Evolutionary conservation across 345 rosid genomes (phyloP).

Genomic region (Reutealis trisperma): DNA sequence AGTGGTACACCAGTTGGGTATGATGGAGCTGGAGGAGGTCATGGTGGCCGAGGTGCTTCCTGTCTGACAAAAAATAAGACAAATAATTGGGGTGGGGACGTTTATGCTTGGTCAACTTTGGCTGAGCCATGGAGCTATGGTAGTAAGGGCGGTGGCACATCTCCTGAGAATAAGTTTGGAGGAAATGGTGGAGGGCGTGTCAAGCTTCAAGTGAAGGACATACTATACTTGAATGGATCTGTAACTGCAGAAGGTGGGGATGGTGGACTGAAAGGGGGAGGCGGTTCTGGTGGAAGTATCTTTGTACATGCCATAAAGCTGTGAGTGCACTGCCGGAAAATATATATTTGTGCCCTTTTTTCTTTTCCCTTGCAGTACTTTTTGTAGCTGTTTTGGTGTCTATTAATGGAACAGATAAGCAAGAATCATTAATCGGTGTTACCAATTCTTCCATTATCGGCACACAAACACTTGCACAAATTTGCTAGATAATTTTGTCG

Average conservation of each 20-base stretch:
- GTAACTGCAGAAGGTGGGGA: constrained; percentile 80
- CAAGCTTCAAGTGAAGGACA: constrained; percentile 56
- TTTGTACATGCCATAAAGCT: constrained; percentile 60
- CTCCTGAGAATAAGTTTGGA: constrained; percentile 45
- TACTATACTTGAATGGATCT: constrained; percentile 76
- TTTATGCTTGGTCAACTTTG: constrained; percentile 87
- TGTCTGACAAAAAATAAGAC: constrained; percentile 59
- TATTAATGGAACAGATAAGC: constrained; percentile 10
- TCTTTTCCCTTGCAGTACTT: background rate
- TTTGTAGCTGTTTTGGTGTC: background rate
- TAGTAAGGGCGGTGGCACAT: constrained; percentile 78
- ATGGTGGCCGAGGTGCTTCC: constrained; percentile 98
- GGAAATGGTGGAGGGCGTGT: constrained; percentile 95
- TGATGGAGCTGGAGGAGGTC: constrained; percentile 98
- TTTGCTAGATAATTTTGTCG: background rate
- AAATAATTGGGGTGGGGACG: constrained; percentile 93
- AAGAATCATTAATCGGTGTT: background rate
- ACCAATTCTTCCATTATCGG: background rate
- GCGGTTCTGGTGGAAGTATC: constrained; percentile 98
- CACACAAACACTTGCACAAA: background rate
- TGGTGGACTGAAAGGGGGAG: constrained; percentile 77
- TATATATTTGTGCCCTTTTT: background rate
- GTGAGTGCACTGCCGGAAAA: constrained; percentile 51
- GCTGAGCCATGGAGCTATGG: constrained; percentile 92
- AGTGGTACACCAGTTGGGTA: constrained; percentile 83